Conservation (phyloP, 179 eudicot species). For the Amaranthus tricolor region DNA sequence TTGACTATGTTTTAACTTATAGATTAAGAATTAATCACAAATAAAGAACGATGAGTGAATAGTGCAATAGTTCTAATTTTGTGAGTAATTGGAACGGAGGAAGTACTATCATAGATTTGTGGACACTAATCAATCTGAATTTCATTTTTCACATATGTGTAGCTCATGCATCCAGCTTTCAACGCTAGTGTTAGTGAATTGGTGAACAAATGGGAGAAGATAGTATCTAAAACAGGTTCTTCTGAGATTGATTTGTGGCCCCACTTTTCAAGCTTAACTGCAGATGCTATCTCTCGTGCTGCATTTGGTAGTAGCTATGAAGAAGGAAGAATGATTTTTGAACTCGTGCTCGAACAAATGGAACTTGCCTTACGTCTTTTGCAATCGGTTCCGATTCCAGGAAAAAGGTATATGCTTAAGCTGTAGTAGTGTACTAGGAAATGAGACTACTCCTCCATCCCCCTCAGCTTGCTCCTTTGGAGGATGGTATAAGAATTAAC, state of each 20-base stretch:
- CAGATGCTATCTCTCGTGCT: conserved; percentile 40
- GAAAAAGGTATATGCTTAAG: no score
- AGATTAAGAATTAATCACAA: no score
- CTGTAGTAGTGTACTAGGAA: no score
- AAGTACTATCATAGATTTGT: no score
- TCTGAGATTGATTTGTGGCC: conserved; percentile 40
- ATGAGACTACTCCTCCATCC: no score
- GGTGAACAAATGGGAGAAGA: conserved; percentile 31
- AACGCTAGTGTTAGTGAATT: conserved; percentile 26
- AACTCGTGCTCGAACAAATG: conserved; percentile 35
- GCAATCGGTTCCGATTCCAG: conserved; percentile 28
- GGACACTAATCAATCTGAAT: no score
- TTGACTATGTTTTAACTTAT: no score
- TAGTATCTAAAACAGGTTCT: conserved; percentile 15
- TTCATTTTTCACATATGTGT: background rate
- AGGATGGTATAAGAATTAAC: no score
- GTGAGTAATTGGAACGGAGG: no score
- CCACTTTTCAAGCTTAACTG: conserved; percentile 22
- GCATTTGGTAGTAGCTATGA: conserved; percentile 43
- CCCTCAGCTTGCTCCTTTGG: no score
- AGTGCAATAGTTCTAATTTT: no score
- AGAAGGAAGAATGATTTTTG: conserved; percentile 33
- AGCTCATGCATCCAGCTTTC: conserved; percentile 41
- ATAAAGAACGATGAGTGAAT: no score
- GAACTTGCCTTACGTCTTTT: conserved; percentile 17